These are phyloP conservation scores for Ilyonectria destructans DNA, from an alignment of 2,329 filamentous ascomycete genomes.

Conservation along the genomic window DNA sequence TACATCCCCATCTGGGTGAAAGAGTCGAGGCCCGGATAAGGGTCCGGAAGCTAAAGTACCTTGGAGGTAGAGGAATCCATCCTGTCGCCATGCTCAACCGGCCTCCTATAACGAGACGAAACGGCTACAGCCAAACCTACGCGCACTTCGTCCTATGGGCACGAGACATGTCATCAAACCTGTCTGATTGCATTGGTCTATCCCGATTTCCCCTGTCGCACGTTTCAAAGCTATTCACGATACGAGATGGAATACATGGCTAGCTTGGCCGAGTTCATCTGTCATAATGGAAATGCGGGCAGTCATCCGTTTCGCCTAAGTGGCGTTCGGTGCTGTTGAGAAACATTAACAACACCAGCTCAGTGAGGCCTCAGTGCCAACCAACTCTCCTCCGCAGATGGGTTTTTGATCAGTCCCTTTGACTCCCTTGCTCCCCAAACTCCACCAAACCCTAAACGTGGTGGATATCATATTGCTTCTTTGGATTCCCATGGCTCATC, in stretches of 20 bases:
- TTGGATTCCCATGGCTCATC: slow-evolving; percentile 39
- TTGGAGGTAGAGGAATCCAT: neutral
- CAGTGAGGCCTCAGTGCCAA: neutral
- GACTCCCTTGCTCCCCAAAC: slow-evolving; percentile 31
- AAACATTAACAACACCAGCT: neutral
- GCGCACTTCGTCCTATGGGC: slow-evolving; percentile 5
- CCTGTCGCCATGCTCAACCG: neutral
- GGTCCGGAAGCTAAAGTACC: neutral
- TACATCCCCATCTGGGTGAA: neutral
- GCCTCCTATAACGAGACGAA: slow-evolving; percentile 8
- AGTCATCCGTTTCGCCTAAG: neutral
- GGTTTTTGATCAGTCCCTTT: slow-evolving; percentile 25
- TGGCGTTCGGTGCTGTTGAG: neutral
- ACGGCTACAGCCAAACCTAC: slow-evolving; percentile 4
- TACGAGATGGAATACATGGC: slow-evolving; percentile 18
- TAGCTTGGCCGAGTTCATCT: slow-evolving; percentile 5
- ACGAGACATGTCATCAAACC: slow-evolving; percentile 30
- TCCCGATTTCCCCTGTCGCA: slow-evolving; percentile 19
- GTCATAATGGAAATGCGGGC: slow-evolving; percentile 6
- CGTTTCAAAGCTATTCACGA: slow-evolving; percentile 23
- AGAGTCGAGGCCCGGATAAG: neutral
- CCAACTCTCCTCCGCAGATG: slow-evolving; percentile 8
- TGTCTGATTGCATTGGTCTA: slow-evolving; percentile 29
- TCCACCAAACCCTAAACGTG: slow-evolving; percentile 28
- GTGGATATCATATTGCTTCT: slow-evolving; percentile 50